These are phyloP conservation scores for Annona squamosa DNA, from an alignment of 164 flowering plant species.

Conservation along the genomic window DNA sequence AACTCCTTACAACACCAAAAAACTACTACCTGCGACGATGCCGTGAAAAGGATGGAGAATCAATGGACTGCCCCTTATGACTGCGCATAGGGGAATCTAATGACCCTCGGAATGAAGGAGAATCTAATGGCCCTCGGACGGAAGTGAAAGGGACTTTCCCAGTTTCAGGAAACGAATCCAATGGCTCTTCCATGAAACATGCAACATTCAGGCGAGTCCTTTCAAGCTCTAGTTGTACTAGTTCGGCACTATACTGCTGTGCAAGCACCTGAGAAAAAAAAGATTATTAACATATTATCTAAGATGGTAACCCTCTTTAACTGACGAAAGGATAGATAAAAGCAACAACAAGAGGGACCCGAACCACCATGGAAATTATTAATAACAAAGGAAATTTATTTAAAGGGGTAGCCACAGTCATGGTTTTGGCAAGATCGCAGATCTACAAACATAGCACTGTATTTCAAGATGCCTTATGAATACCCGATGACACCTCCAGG, in stretches of 20 bases:
- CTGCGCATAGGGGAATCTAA: conserved; percentile 60
- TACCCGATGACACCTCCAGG: too few species aligned
- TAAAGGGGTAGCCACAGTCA: too few species aligned
- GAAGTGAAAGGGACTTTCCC: conserved; percentile 59
- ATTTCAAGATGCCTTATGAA: too few species aligned
- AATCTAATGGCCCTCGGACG: conserved; percentile 53
- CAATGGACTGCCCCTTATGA: conserved; percentile 39
- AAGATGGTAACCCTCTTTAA: too few species aligned
- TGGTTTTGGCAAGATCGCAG: too few species aligned
- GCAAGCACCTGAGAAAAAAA: conserved; percentile 63
- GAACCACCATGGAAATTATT: too few species aligned
- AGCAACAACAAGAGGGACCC: too few species aligned
- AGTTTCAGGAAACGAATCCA: conserved; percentile 68
- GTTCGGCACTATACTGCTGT: conserved; percentile 80
- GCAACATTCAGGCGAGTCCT: conserved; percentile 88
- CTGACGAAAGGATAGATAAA: too few species aligned
- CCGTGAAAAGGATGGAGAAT: conserved; percentile 60
- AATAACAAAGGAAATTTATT: too few species aligned
- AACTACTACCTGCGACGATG: conserved; percentile 51
- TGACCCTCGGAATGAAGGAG: conserved; percentile 62
- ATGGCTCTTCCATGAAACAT: conserved; percentile 69
- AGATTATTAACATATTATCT: too few species aligned
- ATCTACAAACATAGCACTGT: too few species aligned
- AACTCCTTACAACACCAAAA: neutral
- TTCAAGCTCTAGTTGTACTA: conserved; percentile 83